These are phyloP conservation scores for Eucalyptus tenuipes DNA, from an alignment of 345 rosid species.

Conservation along the genomic window DNA sequence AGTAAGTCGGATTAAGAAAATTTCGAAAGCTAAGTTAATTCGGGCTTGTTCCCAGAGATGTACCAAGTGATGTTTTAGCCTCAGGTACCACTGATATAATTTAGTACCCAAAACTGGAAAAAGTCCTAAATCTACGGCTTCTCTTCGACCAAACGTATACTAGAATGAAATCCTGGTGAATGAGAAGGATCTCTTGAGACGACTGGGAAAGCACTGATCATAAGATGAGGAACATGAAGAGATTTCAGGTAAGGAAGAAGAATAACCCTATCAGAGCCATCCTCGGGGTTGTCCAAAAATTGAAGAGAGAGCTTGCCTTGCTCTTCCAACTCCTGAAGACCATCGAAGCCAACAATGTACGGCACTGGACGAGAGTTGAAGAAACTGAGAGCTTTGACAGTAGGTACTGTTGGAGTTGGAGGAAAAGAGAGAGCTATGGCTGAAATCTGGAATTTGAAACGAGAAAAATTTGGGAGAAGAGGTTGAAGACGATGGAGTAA, in stretches of 20 bases:
- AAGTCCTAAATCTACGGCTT: not conserved
- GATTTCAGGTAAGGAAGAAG: not conserved
- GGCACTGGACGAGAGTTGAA: not conserved
- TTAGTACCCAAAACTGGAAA: not conserved
- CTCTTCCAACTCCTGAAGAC: not conserved
- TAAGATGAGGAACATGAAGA: not conserved
- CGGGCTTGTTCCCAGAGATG: not conserved
- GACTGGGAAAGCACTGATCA: not conserved
- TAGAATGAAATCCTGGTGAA: not conserved
- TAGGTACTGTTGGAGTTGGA: not conserved
- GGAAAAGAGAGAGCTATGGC: not conserved
- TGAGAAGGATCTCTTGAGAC: not conserved
- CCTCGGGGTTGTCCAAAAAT: not conserved
- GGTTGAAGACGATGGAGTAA: conserved; percentile 23
- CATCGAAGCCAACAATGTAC: not conserved
- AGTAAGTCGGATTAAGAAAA: too few species aligned
- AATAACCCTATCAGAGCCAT: not conserved
- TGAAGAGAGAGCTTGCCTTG: not conserved
- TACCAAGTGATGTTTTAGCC: not conserved
- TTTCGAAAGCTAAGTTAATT: not conserved
- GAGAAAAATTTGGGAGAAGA: not conserved
- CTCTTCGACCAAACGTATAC: not conserved
- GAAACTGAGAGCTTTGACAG: not conserved
- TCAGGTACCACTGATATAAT: not conserved
- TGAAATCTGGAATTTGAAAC: not conserved